phyloP scores from a whole-genome alignment of 257 asterid genomes.

The Solanum sparsipilum region DNA sequence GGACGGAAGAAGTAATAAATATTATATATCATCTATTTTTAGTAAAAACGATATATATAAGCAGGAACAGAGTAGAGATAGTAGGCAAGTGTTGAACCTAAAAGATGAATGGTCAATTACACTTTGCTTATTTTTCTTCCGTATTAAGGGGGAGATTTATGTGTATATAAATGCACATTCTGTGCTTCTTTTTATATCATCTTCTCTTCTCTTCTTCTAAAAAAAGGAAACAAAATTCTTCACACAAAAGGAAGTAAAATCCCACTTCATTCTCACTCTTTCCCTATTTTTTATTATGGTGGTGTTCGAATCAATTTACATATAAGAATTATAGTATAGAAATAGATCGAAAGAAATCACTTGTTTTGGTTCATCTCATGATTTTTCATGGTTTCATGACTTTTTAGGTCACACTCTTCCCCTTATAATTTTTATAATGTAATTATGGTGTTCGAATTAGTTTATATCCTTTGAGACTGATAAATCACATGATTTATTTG shows the following conservation, averaged over 20 bases:
- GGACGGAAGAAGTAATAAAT: too few relatives aligned
- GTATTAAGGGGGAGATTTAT: neutral
- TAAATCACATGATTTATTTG: too few relatives aligned
- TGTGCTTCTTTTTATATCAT: neutral
- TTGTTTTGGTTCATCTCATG: neutral
- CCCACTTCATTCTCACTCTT: neutral
- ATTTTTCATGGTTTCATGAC: neutral
- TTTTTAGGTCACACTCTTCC: neutral
- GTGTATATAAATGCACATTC: slow-evolving; percentile 12
- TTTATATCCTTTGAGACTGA: neutral
- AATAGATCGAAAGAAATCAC: neutral
- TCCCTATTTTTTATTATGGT: rapidly evolving
- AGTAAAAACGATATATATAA: too few relatives aligned
- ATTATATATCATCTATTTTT: too few relatives aligned
- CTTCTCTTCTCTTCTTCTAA: neutral
- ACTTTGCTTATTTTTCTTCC: slow-evolving; percentile 7
- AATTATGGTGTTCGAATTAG: neutral
- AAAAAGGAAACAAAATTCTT: neutral
- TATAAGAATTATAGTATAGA: neutral
- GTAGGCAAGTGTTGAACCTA: neutral
- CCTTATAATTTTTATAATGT: rapidly evolving
- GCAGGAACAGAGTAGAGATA: too few relatives aligned
- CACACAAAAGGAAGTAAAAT: neutral
- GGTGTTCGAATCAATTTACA: neutral
- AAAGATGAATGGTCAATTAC: slow-evolving; percentile 13